A percentile compares a stretch with the other conserved stretches of the same genome.
Conservation (phyloP, 2,329 filamentous ascomycete genomes). For the Alternaria incomplexa region DNA sequence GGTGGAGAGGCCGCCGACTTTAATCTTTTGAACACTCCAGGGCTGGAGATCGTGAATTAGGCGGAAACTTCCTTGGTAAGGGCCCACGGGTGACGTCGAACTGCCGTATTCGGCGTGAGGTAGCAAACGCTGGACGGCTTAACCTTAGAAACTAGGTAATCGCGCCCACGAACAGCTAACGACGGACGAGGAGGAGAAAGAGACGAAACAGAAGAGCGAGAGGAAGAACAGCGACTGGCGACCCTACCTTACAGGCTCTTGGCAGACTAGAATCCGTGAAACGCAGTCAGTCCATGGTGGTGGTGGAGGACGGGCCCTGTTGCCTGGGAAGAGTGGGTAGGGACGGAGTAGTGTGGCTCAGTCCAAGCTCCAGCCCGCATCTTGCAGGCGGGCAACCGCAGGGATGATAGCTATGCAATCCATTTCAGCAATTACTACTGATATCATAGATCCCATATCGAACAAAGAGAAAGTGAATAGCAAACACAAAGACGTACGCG, state of each 20-base stretch:
- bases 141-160: neutral
- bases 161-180: neutral
- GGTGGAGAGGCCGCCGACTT: neutral
- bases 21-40: neutral
- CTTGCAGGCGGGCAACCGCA: neutral
- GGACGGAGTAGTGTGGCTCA: conserved; percentile 5
- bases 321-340: conserved; percentile 26
- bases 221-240: neutral
- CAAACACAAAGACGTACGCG: neutral
- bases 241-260: conserved; percentile 12
- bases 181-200: conserved; percentile 6
- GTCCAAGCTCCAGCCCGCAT: conserved; percentile 8
- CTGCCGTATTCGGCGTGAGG: neutral
- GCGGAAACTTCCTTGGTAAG: neutral
- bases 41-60: neutral
- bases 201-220: neutral
- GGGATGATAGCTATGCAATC: neutral
- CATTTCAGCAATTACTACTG: neutral
- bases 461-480: neutral
- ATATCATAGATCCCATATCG: neutral
- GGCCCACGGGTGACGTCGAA: conserved; percentile 7
- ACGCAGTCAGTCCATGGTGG: conserved; percentile 9
- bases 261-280: conserved; percentile 13
- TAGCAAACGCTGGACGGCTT: conserved; percentile 1
- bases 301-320: conserved; percentile 14